These are phyloP conservation scores for Marasmius sp. DNA, from an alignment of 1,284 basidiomycete species.

Conservation along the genomic window DNA sequence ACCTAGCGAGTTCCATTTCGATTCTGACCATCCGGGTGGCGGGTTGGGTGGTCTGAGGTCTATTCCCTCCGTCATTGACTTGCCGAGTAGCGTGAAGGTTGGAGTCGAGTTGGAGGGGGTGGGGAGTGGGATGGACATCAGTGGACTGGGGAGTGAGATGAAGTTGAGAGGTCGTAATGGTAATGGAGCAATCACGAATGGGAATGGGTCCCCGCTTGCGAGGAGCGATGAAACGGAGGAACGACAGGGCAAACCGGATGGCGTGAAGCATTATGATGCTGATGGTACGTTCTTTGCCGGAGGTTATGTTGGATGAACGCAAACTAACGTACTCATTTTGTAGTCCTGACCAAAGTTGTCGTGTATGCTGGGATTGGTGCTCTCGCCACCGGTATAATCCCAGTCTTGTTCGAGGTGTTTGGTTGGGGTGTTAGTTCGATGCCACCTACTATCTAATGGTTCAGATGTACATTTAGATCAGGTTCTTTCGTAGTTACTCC, in stretches of 20 bases:
- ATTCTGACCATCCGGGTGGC: slow-evolving; percentile 25
- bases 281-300: slow-evolving; percentile 55
- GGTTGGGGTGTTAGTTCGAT: slow-evolving; percentile 58
- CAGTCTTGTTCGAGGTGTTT: slow-evolving; percentile 66
- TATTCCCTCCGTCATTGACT: slow-evolving; percentile 85
- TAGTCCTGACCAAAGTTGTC: slow-evolving; percentile 88
- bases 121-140: slow-evolving; percentile 32
- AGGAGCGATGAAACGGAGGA: slow-evolving; percentile 24
- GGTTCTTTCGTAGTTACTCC: too few species aligned
- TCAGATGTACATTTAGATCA: too few species aligned
- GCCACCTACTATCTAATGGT: not conserved
- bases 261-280: slow-evolving; percentile 78
- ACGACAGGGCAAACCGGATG: slow-evolving; percentile 15
- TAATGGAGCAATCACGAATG: slow-evolving; percentile 9
- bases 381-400: slow-evolving; percentile 61
- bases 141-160: slow-evolving; percentile 15
- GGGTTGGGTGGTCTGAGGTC: slow-evolving; percentile 52
- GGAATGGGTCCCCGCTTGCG: slow-evolving; percentile 22
- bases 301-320: not conserved
- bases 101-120: slow-evolving; percentile 42
- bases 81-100: slow-evolving; percentile 47
- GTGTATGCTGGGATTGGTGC: slow-evolving; percentile 88
- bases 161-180: slow-evolving; percentile 10
- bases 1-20: slow-evolving; percentile 50
- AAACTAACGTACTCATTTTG: slow-evolving; percentile 9